Evolutionary conservation across 1,284 basidiomycete species (phyloP).

Genomic region (Porogramme epimiltina): DNA sequence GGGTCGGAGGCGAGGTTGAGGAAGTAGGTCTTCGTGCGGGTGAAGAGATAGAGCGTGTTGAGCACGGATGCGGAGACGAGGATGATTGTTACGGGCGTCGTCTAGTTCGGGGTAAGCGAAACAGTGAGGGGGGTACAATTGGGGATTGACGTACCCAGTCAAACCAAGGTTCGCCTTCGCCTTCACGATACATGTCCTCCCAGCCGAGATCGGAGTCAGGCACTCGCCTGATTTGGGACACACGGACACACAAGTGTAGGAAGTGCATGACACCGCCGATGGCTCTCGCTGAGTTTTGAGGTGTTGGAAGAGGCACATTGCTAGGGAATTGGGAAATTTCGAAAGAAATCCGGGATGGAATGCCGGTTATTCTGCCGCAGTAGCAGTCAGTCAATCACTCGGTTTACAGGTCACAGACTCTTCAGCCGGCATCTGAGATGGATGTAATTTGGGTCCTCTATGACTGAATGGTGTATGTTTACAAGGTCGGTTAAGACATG

Average conservation of each 20-base stretch:
- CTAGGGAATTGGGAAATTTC: conserved; percentile 74
- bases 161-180: conserved; percentile 67
- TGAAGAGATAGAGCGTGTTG: conserved; percentile 67
- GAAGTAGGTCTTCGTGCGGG: conserved; percentile 65
- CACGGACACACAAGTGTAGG: conserved; percentile 63
- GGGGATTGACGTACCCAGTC: conserved; percentile 64
- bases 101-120: conserved; percentile 42
- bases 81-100: conserved; percentile 56
- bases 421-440: too few species aligned
- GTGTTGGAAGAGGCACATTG: conserved; percentile 69
- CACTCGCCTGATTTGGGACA: conserved; percentile 55
- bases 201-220: conserved; percentile 71
- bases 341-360: conserved; percentile 71
- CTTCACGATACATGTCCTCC: conserved; percentile 75
- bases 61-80: conserved; percentile 52
- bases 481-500: too few species aligned
- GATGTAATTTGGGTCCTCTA: too few species aligned
- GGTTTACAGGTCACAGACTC: too few species aligned
- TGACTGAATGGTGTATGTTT: too few species aligned
- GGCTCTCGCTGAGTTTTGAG: conserved; percentile 65
- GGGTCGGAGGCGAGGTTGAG: conserved; percentile 61
- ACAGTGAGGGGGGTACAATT: background rate
- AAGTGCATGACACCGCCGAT: conserved; percentile 66
- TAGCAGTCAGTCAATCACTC: background rate
- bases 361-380: conserved; percentile 48